These are phyloP conservation scores for Colletotrichum phormii DNA, from an alignment of 2,329 filamentous ascomycete genomes.

Conservation along the genomic window DNA sequence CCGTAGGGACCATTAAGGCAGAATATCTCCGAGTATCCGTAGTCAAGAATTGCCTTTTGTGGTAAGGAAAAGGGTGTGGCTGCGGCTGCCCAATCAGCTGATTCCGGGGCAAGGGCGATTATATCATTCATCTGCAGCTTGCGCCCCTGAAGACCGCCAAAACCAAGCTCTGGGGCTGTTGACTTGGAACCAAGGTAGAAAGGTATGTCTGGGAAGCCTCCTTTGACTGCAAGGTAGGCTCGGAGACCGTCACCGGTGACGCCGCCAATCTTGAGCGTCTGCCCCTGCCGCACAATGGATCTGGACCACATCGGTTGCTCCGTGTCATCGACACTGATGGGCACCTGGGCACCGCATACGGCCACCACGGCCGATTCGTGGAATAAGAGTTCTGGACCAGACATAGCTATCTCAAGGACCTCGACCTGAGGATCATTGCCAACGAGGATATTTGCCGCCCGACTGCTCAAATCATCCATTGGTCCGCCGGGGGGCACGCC, in stretches of 20 bases:
- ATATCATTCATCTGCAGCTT: slow-evolving; percentile 65
- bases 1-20: slow-evolving; percentile 48
- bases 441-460: slow-evolving; percentile 69
- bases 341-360: not conserved
- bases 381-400: slow-evolving; percentile 8
- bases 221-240: slow-evolving; percentile 67
- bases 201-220: slow-evolving; percentile 55
- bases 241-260: slow-evolving; percentile 63
- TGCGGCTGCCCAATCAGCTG: slow-evolving; percentile 31
- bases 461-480: slow-evolving; percentile 70
- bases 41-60: slow-evolving; percentile 28
- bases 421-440: slow-evolving; percentile 65
- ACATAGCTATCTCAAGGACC: slow-evolving; percentile 56
- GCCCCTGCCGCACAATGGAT: not conserved
- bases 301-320: slow-evolving; percentile 4
- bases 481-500: slow-evolving; percentile 71
- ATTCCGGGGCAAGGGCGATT: slow-evolving; percentile 52
- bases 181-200: slow-evolving; percentile 70
- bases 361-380: not conserved
- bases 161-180: slow-evolving; percentile 66
- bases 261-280: slow-evolving; percentile 51
- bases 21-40: slow-evolving; percentile 38
- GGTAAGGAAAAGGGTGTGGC: not conserved
- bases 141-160: slow-evolving; percentile 71
- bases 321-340: not conserved